Conservation (phyloP, 768 basidiomycete genomes). For the Tylopilus sp. region DNA sequence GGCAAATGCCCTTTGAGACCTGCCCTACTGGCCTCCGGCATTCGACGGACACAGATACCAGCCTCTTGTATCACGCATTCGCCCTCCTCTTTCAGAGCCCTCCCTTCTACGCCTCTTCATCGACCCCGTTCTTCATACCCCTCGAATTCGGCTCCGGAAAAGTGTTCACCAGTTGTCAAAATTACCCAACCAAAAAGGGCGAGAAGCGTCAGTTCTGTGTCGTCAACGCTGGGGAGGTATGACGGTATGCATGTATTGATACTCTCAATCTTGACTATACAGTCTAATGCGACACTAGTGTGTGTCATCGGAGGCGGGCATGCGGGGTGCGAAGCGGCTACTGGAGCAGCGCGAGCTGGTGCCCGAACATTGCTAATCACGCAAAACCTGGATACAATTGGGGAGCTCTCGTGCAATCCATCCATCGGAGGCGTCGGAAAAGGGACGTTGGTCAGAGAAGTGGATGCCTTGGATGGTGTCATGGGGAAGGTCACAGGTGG, state of each 20-base stretch:
- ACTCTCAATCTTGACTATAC: neutral
- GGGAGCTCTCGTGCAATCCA: constrained; percentile 87
- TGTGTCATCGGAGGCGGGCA: constrained; percentile 91
- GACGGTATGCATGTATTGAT: constrained; percentile 19
- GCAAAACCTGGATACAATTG: constrained; percentile 76
- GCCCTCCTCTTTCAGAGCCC: neutral
- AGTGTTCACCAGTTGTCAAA: neutral
- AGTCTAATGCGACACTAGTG: constrained; percentile 47
- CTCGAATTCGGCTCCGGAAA: neutral
- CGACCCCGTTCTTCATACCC: neutral
- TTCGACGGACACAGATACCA: neutral
- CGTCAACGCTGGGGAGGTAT: constrained; percentile 9
- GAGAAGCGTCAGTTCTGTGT: constrained; percentile 2
- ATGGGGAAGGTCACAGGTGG: constrained; percentile 81
- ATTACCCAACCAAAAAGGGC: neutral
- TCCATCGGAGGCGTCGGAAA: constrained; percentile 92
- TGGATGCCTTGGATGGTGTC: constrained; percentile 86
- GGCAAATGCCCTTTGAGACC: neutral
- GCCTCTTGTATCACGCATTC: neutral
- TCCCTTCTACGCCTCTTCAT: neutral
- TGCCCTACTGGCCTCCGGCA: neutral
- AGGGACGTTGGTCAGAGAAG: constrained; percentile 86
- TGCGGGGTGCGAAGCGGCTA: constrained; percentile 90
- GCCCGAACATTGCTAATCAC: constrained; percentile 80
- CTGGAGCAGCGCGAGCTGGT: constrained; percentile 80